Evolutionary conservation across 2,329 filamentous ascomycete species (phyloP), one percentile per base, ranked within the genome.

Genomic region (Aspergillus brasiliensis): DNA sequence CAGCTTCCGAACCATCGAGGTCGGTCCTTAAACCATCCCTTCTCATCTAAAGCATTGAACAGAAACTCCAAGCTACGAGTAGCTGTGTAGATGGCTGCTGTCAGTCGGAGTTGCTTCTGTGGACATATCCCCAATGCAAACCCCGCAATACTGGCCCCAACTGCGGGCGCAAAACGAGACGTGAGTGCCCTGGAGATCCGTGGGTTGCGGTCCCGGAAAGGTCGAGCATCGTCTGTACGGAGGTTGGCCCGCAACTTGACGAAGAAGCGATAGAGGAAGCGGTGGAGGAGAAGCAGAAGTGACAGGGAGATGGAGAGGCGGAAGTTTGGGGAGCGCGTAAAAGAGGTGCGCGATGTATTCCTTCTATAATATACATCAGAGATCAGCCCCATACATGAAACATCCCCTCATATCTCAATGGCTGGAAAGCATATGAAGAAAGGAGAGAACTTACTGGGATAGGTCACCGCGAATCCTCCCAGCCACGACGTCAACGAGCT

Each of bases 201-300:
- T 0, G 93, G 93, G 70, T 98, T 97, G 56, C 94, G 89, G 59
- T 84, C 81, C 13, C 92, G 86, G 77, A 98, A 97, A 0, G 91
- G 89, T 57, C 85, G 84, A 1, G 93, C 92, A 58, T 91, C 86
- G n/a, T 91, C 85, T 37, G 90, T 88, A 44, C 96, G 86, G 3
- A 99, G 82, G 64, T 92, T 91, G 1, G 85, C 82, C 51, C 94
- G 88, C 46, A 98, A 81, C 27, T 91, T 86, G 25, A 86, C 85
- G 69, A 98, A 91, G 82, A 98, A 97, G 60, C 94, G 91, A 78
- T 94, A 92, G 25, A 98, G 86, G 1, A 97, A 82, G 28, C 95
- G 88, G 75, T 99, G 95, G 62, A 96, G 86, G 46, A 98, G 86
- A 19, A 98, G 84, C 64, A 97, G 92, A 2, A 91, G 85, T 15